A percentile compares a stretch with the other conserved stretches of the same genome.
phyloP scores from a whole-genome alignment of 2,329 filamentous ascomycete species.

The Knufia petricola region DNA sequence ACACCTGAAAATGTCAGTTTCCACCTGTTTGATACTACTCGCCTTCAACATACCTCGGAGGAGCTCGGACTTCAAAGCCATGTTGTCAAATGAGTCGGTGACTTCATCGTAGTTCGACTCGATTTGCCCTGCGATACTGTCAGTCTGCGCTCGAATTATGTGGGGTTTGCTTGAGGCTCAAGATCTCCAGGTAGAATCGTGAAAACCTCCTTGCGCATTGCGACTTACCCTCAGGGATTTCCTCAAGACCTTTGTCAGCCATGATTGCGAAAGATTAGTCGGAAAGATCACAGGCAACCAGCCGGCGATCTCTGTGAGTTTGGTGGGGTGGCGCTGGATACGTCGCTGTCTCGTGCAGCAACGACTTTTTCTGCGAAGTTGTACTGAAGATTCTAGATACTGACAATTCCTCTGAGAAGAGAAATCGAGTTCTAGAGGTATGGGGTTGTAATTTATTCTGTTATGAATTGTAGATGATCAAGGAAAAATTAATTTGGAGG shows the following conservation, averaged over 20 bases:
- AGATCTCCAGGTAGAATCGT: background rate
- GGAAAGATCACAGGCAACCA: conserved; percentile 60
- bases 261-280: conserved; percentile 68
- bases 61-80: conserved; percentile 94
- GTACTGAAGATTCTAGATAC: conserved; percentile 11
- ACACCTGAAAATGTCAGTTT: conserved; percentile 50
- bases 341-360: conserved; percentile 14
- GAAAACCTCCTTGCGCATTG: conserved; percentile 8
- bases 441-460: conserved; percentile 7
- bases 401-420: conserved; percentile 19
- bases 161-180: background rate
- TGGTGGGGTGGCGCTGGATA: conserved; percentile 15
- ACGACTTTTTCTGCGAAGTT: conserved; percentile 12
- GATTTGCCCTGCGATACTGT: conserved; percentile 67
- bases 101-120: conserved; percentile 99
- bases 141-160: conserved; percentile 7
- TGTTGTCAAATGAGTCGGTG: conserved; percentile 97
- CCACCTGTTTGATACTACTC: conserved; percentile 18
- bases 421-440: conserved; percentile 18
- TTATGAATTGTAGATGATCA: conserved; percentile 10
- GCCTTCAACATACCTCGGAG: conserved; percentile 62
- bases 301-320: conserved; percentile 55
- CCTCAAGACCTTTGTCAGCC: conserved; percentile 98
- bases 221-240: conserved; percentile 83
- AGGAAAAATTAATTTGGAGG: conserved; percentile 3